Evolutionary conservation across 2,329 filamentous ascomycete species (phyloP).

Genomic region (Ophiostoma sp.): DNA sequence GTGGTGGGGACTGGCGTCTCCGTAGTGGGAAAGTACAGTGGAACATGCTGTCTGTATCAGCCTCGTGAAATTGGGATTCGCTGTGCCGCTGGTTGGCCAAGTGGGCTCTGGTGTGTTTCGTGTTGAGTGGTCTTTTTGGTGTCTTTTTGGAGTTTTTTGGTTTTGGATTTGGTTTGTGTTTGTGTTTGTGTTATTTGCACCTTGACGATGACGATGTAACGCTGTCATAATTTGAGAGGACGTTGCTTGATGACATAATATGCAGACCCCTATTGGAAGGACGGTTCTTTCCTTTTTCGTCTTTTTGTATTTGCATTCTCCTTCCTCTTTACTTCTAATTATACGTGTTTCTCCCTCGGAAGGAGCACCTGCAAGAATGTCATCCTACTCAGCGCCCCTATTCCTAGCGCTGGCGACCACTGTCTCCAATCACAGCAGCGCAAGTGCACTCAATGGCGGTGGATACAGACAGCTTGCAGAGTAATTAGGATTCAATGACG

Average conservation of each 20-base stretch:
- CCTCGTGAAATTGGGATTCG: constrained; percentile 28
- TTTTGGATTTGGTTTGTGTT: background rate
- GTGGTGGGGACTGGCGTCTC: background rate
- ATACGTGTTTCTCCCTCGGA: constrained; percentile 6
- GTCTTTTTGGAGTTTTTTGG: background rate
- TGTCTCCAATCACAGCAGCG: constrained; percentile 1
- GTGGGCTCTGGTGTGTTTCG: background rate
- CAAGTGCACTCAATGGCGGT: background rate
- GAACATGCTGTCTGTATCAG: constrained; percentile 27
- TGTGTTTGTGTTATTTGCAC: background rate
- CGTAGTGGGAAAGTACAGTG: constrained; percentile 19
- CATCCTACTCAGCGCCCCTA: background rate
- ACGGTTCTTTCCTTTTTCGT: background rate
- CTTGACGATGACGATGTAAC: background rate
- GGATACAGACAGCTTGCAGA: background rate
- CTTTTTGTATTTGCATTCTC: background rate
- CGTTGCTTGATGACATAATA: background rate
- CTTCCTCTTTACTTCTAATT: background rate
- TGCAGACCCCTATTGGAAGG: background rate
- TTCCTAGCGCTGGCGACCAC: background rate
- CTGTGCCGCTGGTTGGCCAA: constrained; percentile 18
- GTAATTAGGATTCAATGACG: background rate
- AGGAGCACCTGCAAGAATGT: background rate
- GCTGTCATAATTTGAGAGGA: background rate
- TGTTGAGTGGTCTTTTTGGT: background rate